Evolutionary conservation across 2,329 filamentous ascomycete species (phyloP), one percentile per base, ranked within the genome.

Genomic region (Graphilbum ipis-grandicollis): DNA sequence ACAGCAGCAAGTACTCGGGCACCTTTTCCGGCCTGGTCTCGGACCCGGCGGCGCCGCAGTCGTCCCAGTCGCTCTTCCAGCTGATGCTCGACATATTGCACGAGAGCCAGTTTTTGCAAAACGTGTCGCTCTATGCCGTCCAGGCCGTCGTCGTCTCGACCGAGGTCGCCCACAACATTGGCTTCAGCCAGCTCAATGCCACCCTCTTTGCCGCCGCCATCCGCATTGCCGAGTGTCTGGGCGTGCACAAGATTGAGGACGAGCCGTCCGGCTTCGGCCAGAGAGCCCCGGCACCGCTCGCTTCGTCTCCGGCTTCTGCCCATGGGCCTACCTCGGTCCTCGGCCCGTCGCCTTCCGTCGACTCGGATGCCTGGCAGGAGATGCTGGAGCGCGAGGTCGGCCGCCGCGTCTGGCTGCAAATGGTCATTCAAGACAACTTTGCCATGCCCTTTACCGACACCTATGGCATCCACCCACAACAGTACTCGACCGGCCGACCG

Each of bases 91-190:
- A 52, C 28, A 45, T 50, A 5, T 43, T 57, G 18, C 52, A 56
- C 34, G 41, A 44, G 34, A 46, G 48, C 32, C 40, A 56, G 31
- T 57, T 53, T 23, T 41, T 57, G 25, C 43, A 47, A 13, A 43
- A 50, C 18, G 41, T 46, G 9, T 49, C 49, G 5, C 46, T 53
- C 36, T 53, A 51, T 33, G 49, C 51, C 2, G 48, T 55, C 10
- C 55, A 56, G 35, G 54, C 56, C n/a, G 48, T 55, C 23, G 51
- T 53, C 17, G 52, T 58, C 7, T 55, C 54, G 3, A 56, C 54
- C 0, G 47, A 55, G 36, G 46, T 55, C 15, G 55, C 53, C 1
- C 55, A 58, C 40, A 56, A 55, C 31, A 45, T 58, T 6, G 56
- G 55, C 2, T 41, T 51, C 23, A 57, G 54, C 38, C 52, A 46